A percentile compares a stretch with the other conserved stretches of the same genome.
Evolutionary conservation across 129 eudicot species (phyloP).

Genomic region (Kitagawia praeruptora): DNA sequence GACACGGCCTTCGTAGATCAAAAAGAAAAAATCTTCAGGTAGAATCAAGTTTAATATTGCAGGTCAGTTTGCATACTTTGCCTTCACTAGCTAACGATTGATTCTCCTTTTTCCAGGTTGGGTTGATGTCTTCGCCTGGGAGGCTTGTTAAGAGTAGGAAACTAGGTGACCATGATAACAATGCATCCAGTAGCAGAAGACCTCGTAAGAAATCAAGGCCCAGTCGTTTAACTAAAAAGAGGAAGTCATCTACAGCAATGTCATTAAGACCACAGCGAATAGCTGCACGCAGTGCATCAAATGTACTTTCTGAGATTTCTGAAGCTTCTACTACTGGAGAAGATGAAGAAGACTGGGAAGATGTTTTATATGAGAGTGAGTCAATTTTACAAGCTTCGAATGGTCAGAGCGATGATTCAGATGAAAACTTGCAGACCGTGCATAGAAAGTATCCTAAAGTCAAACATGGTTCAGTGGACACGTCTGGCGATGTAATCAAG

Average conservation of each 20-base stretch:
- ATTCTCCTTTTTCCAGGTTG: slow-evolving; percentile 35
- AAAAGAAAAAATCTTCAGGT: slow-evolving; percentile 47
- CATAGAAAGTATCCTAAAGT: slow-evolving; percentile 13
- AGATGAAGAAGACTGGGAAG: slow-evolving; percentile 35
- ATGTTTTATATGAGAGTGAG: slow-evolving; percentile 52
- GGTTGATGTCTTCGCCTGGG: slow-evolving; percentile 39
- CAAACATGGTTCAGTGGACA: slow-evolving; percentile 19
- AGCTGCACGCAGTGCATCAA: slow-evolving; percentile 57
- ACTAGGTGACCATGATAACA: slow-evolving; percentile 39
- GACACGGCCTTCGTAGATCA: slow-evolving; percentile 53
- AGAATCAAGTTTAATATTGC: slow-evolving; percentile 36
- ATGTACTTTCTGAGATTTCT: slow-evolving; percentile 24
- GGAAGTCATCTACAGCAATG: slow-evolving; percentile 30
- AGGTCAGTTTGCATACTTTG: slow-evolving; percentile 3
- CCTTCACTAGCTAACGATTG: slow-evolving; percentile 12
- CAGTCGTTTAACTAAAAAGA: slow-evolving; percentile 23
- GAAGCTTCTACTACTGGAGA: slow-evolving; percentile 40
- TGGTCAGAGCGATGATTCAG: slow-evolving; percentile 11
- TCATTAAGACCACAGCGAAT: slow-evolving; percentile 78
- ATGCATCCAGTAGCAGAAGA: slow-evolving; percentile 47
- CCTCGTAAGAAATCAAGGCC: slow-evolving; percentile 34
- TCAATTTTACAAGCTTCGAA: slow-evolving; percentile 19
- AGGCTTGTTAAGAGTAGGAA: slow-evolving; percentile 55
- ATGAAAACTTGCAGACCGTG: slow-evolving; percentile 6
- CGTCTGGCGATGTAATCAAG: slow-evolving; percentile 22